Base-by-base conservation (phyloP, 2,329 filamentous ascomycete species). In the Epicoccum sorghinum region DNA sequence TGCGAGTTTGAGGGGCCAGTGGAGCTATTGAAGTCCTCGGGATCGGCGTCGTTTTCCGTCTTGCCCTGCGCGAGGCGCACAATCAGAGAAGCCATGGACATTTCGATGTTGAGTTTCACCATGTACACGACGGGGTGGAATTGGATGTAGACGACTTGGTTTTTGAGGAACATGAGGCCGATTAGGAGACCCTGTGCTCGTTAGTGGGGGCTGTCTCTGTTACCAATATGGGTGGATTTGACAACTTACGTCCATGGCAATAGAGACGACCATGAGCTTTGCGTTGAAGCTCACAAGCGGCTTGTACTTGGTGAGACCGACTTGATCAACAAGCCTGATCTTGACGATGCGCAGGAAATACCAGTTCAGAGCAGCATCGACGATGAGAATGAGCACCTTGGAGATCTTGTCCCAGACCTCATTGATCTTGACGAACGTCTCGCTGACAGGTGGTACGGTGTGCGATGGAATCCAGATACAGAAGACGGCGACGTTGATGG, bases 401-500 rank as follows among this genome's bases (percentile, higher is more conserved):
- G 81, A 81, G 24, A 77, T 69, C 23, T 81, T 78, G 45, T 85
- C 82, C 82, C 82, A 85, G 23, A 80, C 68, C 0, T 75, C 65
- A 57, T 84, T 84, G 50, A 83, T 68, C 0, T 60, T 49, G 5
- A 82, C 75, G 38, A 77, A 83, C 0, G 61, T 65, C 1, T 73
- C 43, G 30, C 70, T 77, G 23, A 61, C 51, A 4, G 70, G 68
- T 1, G 67, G 67, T 1, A 48, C 37, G 0, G 59, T 75, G 1
- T 80, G 78, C 0, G 80, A 69, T 0, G 82, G 82, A 13, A 85
- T 82, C 76, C 80, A 85, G 38, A 84, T 82, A 44, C 69, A 74
- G 52, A 82, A 83, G 10, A 84, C 82, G 0, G 77, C 77, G 18
- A 84, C 76, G 43, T 85, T 84, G 58, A 85, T 79, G 9, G 69